Percentiles rank a stretch among this genome's conserved stretches.
These are phyloP conservation scores for Boletus semigastroideus DNA, from an alignment of 1,284 basidiomycete species.

Conservation along the genomic window DNA sequence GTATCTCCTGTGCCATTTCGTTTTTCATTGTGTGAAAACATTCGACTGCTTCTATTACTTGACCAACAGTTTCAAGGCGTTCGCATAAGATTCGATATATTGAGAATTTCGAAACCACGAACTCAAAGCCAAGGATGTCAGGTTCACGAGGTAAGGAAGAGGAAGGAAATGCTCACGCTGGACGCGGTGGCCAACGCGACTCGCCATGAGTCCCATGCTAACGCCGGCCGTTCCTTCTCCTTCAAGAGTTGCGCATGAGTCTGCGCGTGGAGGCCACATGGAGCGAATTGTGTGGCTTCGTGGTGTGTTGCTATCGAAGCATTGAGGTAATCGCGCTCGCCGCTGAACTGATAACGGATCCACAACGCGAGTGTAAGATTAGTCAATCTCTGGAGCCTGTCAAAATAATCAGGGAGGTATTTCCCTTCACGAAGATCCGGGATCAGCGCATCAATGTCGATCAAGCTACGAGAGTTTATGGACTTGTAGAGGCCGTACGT, in stretches of 20 bases:
- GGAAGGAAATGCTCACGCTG: not conserved
- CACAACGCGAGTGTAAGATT: constrained; percentile 5
- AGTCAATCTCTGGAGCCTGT: constrained; percentile 1
- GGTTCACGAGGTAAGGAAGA: not conserved
- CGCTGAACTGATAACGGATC: not conserved
- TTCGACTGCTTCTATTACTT: not conserved
- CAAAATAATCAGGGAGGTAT: not conserved
- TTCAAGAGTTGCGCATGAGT: not conserved
- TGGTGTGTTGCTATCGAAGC: not conserved
- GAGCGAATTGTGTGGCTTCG: not conserved
- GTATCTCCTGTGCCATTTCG: not conserved
- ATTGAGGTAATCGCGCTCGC: not conserved
- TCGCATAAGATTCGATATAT: not conserved
- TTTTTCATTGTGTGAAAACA: not conserved
- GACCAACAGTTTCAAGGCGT: not conserved
- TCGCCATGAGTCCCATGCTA: not conserved
- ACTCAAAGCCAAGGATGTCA: not conserved
- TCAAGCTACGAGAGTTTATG: not conserved
- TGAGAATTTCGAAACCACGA: not conserved
- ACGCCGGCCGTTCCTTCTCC: not conserved
- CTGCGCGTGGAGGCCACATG: too few relatives aligned
- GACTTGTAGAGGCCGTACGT: not conserved
- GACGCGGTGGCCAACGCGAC: not conserved
- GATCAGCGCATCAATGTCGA: not conserved
- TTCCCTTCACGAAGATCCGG: not conserved